phyloP scores from a whole-genome alignment of 2,329 filamentous ascomycete genomes.

The Xylaria sp. region DNA sequence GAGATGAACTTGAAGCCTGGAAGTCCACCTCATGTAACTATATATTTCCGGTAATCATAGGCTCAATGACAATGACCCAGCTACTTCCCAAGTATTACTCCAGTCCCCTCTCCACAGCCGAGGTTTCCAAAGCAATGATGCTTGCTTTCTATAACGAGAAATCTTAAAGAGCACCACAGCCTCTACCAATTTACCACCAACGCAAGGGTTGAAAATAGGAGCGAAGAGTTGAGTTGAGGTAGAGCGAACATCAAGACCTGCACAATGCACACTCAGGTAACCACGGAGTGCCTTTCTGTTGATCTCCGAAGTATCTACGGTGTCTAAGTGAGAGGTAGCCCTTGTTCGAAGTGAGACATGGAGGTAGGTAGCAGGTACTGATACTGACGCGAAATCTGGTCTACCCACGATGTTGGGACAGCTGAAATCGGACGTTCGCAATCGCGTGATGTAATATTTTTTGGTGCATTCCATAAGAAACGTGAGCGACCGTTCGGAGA shows the following conservation, averaged over 20 bases:
- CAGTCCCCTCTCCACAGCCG: background rate
- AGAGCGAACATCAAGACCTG: background rate
- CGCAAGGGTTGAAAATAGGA: background rate
- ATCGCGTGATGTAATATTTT: slow-evolving; percentile 28
- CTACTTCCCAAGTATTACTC: slow-evolving; percentile 4
- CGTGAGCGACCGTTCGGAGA: slow-evolving; percentile 20
- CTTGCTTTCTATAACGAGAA: slow-evolving; percentile 5
- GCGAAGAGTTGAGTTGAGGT: slow-evolving; percentile 8
- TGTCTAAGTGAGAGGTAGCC: slow-evolving; percentile 14
- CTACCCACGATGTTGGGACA: slow-evolving; percentile 22
- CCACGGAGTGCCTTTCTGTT: slow-evolving; percentile 15
- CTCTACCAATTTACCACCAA: slow-evolving; percentile 1
- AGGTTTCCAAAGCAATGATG: slow-evolving; percentile 2
- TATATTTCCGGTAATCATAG: slow-evolving; percentile 13
- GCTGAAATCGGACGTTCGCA: slow-evolving; percentile 23
- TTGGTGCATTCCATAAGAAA: slow-evolving; percentile 15
- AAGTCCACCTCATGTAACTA: background rate
- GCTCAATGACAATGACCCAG: background rate
- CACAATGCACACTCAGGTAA: slow-evolving; percentile 2
- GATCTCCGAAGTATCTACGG: slow-evolving; percentile 17
- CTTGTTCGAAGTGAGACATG: background rate
- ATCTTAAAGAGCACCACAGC: slow-evolving; percentile 3
- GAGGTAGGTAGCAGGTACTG: slow-evolving; percentile 7
- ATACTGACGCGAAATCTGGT: slow-evolving; percentile 10
- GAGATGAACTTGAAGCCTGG: background rate